Evolutionary conservation across 2,329 filamentous ascomycete species (phyloP).

Genomic region (Penicillium janthinellum): DNA sequence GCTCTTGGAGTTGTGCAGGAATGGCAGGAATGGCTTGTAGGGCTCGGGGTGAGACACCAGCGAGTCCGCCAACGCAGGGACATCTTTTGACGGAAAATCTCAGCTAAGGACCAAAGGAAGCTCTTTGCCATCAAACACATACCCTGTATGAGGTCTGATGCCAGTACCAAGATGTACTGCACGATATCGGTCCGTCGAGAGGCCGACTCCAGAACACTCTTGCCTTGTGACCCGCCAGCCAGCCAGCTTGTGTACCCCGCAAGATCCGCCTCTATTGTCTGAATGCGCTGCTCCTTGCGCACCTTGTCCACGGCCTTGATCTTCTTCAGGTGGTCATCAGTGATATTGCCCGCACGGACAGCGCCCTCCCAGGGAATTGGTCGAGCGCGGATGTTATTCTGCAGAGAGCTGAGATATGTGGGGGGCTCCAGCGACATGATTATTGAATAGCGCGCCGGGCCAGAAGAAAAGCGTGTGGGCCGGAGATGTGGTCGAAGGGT

Average conservation of each 20-base stretch:
- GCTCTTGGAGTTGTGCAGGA: conserved; percentile 80
- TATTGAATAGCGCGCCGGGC: conserved; percentile 13
- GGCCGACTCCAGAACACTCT: conserved; percentile 82
- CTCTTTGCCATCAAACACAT: conserved; percentile 23
- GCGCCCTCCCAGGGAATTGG: conserved; percentile 98
- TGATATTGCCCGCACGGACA: conserved; percentile 89
- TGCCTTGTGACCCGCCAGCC: conserved; percentile 65
- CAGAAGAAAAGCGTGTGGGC: conserved; percentile 9
- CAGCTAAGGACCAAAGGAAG: not conserved
- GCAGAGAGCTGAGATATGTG: conserved; percentile 81
- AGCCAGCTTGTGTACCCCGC: conserved; percentile 79
- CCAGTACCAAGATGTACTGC: conserved; percentile 89
- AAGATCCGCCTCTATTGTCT: conserved; percentile 77
- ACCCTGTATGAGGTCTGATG: conserved; percentile 87
- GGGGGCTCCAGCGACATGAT: conserved; percentile 89
- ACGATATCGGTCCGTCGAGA: conserved; percentile 86
- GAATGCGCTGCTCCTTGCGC: conserved; percentile 83
- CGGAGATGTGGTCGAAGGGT: conserved; percentile 10
- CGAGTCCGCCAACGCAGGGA: conserved; percentile 74
- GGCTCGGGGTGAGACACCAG: conserved; percentile 71
- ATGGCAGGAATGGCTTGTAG: conserved; percentile 77
- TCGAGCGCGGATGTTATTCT: conserved; percentile 94
- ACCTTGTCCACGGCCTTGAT: conserved; percentile 97
- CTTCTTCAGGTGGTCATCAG: conserved; percentile 88
- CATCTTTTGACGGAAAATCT: conserved; percentile 56